Evolutionary conservation across 2,329 filamentous ascomycete species (phyloP), one percentile per base, ranked within the genome.

Genomic region (Xylaria sp.): DNA sequence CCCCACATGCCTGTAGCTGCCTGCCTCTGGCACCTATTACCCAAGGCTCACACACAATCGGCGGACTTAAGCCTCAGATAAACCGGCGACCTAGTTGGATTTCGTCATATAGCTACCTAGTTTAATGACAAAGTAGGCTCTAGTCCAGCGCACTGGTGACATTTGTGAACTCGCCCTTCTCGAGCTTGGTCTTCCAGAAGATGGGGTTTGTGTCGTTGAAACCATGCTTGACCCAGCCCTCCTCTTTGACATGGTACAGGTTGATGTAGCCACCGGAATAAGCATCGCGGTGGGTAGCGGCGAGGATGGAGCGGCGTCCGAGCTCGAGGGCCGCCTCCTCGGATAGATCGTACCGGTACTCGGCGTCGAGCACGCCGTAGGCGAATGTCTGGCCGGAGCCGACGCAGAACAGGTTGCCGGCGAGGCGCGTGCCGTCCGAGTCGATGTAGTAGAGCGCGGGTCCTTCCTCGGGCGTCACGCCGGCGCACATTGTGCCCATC

Each of bases 401-500:
- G 69, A 99, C 96, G 80, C 96, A 99, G 86, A 99, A 99, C 69
- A 99, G 86, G 85, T 99, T 97, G 55, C 96, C 96, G 22, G 93
- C 84, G 66, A 99, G 87, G 61, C 96, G 88, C 25, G 96, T 98
- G 78, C 96, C 96, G 82, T 99, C 96, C 71, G 91, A 94, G 84
- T 99, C 96, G 82, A 99, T 96, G 84, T 99, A 99, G 88, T 99
- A 99, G 68, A 99, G 91, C 45, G 96, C 96, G 29, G 96, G 96
- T 11, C 96, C 96, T 85, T 98, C 95, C 82, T 95, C 91, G 73
- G 93, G 91, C 71, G 96, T 96, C 73, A 99, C 96, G 77, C 96
- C 96, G 39, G 96, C 95, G 81, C 96, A 97, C 96, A 99, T 99
- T 77, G 96, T 99, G 74, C 96, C 96, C 96, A 99, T 99, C 79